Evolutionary conservation across 2,329 filamentous ascomycete genomes (phyloP).

Genomic region (Cryphonectria parasitica): DNA sequence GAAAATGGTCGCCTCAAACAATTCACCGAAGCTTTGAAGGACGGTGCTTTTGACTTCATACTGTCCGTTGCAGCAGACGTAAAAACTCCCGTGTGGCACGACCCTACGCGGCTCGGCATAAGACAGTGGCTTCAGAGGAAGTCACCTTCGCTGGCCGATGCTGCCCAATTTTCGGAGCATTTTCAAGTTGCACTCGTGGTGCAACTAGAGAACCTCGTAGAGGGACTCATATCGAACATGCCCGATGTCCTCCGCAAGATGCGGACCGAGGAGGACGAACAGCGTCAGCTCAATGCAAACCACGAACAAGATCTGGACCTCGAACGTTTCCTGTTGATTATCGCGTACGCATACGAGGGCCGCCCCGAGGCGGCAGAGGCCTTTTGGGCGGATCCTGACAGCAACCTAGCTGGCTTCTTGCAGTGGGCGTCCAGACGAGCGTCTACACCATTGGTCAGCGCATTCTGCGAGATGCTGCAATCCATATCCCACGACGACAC

Average conservation of each 20-base stretch:
- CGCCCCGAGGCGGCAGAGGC: constrained; percentile 81
- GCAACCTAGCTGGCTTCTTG: constrained; percentile 91
- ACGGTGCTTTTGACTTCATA: constrained; percentile 91
- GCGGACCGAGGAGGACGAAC: constrained; percentile 87
- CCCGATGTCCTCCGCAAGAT: constrained; percentile 87
- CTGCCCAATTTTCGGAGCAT: constrained; percentile 68
- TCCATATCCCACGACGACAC: constrained; percentile 82
- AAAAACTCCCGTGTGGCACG: constrained; percentile 81
- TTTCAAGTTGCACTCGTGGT: constrained; percentile 77
- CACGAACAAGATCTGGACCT: constrained; percentile 74
- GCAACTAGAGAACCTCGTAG: constrained; percentile 84
- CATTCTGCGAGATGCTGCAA: constrained; percentile 95
- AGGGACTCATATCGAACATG: constrained; percentile 93
- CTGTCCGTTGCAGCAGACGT: constrained; percentile 83
- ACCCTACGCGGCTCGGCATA: constrained; percentile 81
- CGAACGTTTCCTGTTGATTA: constrained; percentile 89
- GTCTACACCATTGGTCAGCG: constrained; percentile 92
- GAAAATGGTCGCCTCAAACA: constrained; percentile 71
- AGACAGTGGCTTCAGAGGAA: constrained; percentile 83
- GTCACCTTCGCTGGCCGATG: constrained; percentile 66
- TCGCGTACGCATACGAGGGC: constrained; percentile 88
- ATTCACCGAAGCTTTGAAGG: constrained; percentile 78
- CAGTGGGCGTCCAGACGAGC: constrained; percentile 96
- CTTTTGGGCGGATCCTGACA: constrained; percentile 92
- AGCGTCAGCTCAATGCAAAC: constrained; percentile 68